Evolutionary conservation across 495 filamentous ascomycete genomes (phyloP).

Genomic region (Trichoderma orchidacearum): DNA sequence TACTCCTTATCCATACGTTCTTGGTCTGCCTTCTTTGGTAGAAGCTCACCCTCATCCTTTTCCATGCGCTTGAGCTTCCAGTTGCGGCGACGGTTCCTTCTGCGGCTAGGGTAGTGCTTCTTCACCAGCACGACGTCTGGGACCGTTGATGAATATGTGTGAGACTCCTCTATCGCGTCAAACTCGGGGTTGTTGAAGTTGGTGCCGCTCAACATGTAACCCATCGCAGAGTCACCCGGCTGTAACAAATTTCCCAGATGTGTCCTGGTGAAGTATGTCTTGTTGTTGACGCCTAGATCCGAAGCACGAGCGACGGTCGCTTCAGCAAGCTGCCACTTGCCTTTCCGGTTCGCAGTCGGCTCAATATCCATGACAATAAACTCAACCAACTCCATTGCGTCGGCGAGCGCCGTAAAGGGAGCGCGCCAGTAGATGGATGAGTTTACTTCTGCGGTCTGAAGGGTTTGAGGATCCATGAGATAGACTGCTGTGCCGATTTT

Average conservation of each 20-base stretch:
- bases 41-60: constrained; percentile 69
- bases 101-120: constrained; percentile 82
- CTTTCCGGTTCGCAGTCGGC: constrained; percentile 55
- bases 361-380: constrained; percentile 96
- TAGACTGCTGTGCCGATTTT: constrained; percentile 83
- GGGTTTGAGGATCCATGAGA: constrained; percentile 77
- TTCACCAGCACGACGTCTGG: constrained; percentile 92
- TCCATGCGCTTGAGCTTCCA: constrained; percentile 94
- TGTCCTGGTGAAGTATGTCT: constrained; percentile 72
- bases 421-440: constrained; percentile 73
- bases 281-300: constrained; percentile 80
- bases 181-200: constrained; percentile 83
- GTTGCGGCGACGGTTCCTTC: constrained; percentile 66
- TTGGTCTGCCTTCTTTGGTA: constrained; percentile 66
- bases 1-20: constrained; percentile 80
- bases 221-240: constrained; percentile 81
- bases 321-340: constrained; percentile 74
- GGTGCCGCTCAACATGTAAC: constrained; percentile 74
- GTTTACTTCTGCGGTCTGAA: constrained; percentile 78
- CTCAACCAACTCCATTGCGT: constrained; percentile 74
- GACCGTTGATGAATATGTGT: constrained; percentile 56
- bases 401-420: constrained; percentile 72
- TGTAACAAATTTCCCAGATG: constrained; percentile 82
- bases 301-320: constrained; percentile 74
- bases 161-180: constrained; percentile 61